Conservation (phyloP, 2,329 filamentous ascomycete species). For the Stagonosporopsis chrysanthemi region DNA sequence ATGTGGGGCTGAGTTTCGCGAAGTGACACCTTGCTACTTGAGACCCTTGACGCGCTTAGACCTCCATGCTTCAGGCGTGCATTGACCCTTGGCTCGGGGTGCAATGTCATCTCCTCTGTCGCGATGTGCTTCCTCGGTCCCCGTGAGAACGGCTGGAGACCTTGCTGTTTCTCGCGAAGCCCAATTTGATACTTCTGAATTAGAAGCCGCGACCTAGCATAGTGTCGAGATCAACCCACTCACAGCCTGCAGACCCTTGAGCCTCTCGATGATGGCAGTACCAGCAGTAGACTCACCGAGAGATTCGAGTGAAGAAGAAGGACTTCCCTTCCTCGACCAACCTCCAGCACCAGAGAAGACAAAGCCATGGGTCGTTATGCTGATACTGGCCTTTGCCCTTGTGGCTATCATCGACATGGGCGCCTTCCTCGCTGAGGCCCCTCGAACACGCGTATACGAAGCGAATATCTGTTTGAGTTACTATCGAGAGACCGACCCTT, state of each 20-base stretch:
- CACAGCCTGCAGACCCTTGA: background rate
- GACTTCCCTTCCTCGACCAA: slow-evolving; percentile 25
- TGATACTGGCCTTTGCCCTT: slow-evolving; percentile 50
- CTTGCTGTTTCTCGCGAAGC: background rate
- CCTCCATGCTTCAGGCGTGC: slow-evolving; percentile 11
- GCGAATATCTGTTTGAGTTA: slow-evolving; percentile 58
- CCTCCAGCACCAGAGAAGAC: slow-evolving; percentile 18
- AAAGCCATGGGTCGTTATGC: slow-evolving; percentile 44
- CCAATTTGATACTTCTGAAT: background rate
- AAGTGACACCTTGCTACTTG: slow-evolving; percentile 12
- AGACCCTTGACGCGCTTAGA: slow-evolving; percentile 13
- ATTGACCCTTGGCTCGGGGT: slow-evolving; percentile 3
- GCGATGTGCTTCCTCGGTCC: background rate
- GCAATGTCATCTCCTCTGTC: slow-evolving; percentile 3
- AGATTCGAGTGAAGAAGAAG: slow-evolving; percentile 30
- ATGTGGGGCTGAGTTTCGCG: slow-evolving; percentile 4
- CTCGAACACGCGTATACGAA: slow-evolving; percentile 59
- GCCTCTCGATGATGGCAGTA: slow-evolving; percentile 18
- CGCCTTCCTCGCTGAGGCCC: slow-evolving; percentile 54
- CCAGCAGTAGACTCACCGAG: slow-evolving; percentile 13
- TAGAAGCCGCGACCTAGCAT: background rate
- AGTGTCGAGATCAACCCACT: background rate
- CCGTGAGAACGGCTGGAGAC: background rate
- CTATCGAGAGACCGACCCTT: slow-evolving; percentile 53
- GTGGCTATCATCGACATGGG: slow-evolving; percentile 57